Evolutionary conservation across 2,329 filamentous ascomycete genomes (phyloP).

Genomic region (Parascedosporium putredinis): DNA sequence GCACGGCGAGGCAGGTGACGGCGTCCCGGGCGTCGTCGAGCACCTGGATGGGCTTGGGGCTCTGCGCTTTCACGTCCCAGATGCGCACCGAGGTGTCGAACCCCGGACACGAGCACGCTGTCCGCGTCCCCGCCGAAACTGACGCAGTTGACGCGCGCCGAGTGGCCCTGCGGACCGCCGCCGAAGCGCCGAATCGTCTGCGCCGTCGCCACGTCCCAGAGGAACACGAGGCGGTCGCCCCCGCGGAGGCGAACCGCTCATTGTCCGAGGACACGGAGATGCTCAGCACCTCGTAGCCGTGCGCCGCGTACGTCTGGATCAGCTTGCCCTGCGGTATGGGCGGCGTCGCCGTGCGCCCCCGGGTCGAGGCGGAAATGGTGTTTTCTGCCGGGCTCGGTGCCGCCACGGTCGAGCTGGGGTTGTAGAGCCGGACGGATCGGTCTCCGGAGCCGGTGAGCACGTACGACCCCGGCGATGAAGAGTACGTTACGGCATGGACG

Average conservation of each 20-base stretch:
- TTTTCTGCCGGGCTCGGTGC: conserved; percentile 23
- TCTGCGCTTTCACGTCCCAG: conserved; percentile 55
- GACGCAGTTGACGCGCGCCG: conserved; percentile 66
- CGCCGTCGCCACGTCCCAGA: conserved; percentile 86
- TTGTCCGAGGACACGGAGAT: conserved; percentile 68
- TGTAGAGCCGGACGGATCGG: conserved; percentile 77
- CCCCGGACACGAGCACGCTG: conserved; percentile 59
- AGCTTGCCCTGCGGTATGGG: conserved; percentile 42
- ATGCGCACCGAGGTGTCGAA: conserved; percentile 67
- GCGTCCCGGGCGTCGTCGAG: conserved; percentile 64
- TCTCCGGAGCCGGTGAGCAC: conserved; percentile 81
- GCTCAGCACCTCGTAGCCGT: conserved; percentile 86
- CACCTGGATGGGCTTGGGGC: conserved; percentile 57
- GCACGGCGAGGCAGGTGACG: conserved; percentile 40
- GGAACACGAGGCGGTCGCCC: conserved; percentile 81
- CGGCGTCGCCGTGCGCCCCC: conserved; percentile 15
- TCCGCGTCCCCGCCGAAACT: conserved; percentile 69
- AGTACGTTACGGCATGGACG: conserved; percentile 64
- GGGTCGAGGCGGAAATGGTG: conserved; percentile 22
- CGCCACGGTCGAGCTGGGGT: conserved; percentile 50
- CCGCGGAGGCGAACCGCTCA: conserved; percentile 75
- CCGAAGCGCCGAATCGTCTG: conserved; percentile 67
- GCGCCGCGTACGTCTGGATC: conserved; percentile 80
- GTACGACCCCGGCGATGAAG: conserved; percentile 61
- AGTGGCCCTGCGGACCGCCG: conserved; percentile 51